These are phyloP conservation scores for Xylaria bambusicola DNA, from an alignment of 495 filamentous ascomycete genomes.

Conservation along the genomic window DNA sequence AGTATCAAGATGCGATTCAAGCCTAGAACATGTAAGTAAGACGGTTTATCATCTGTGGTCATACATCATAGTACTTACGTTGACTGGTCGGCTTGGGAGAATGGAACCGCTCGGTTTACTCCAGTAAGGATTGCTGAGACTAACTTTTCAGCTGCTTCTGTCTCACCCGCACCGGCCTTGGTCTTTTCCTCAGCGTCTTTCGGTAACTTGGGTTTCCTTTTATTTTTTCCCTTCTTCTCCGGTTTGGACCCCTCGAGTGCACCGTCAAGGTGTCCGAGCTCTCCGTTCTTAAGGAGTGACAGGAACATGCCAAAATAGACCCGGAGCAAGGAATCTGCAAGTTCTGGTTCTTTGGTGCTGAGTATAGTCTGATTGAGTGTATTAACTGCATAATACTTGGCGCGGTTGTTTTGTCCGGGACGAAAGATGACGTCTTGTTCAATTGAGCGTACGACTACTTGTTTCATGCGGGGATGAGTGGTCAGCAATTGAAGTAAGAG, in stretches of 20 bases:
- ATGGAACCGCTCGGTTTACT: slow-evolving; percentile 94
- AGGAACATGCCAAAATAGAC: slow-evolving; percentile 92
- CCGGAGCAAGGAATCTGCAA: slow-evolving; percentile 78
- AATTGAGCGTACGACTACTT: slow-evolving; percentile 76
- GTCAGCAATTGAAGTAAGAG: slow-evolving; percentile 86
- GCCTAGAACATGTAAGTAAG: slow-evolving; percentile 41
- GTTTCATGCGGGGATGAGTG: slow-evolving; percentile 90
- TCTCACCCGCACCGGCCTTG: slow-evolving; percentile 18
- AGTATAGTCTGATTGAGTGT: slow-evolving; percentile 95
- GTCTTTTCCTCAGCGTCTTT: slow-evolving; percentile 29
- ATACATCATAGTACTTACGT: slow-evolving; percentile 51
- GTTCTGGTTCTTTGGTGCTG: slow-evolving; percentile 74
- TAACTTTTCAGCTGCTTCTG: slow-evolving; percentile 81
- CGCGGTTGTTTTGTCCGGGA: slow-evolving; percentile 80
- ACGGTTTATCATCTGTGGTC: not conserved
- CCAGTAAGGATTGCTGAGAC: slow-evolving; percentile 88
- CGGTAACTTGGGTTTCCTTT: slow-evolving; percentile 26
- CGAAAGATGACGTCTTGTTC: slow-evolving; percentile 86
- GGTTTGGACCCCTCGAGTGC: slow-evolving; percentile 23
- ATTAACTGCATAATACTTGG: slow-evolving; percentile 94
- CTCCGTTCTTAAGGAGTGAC: slow-evolving; percentile 63
- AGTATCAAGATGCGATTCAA: slow-evolving; percentile 88
- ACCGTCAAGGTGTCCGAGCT: slow-evolving; percentile 33
- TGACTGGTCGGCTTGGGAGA: slow-evolving; percentile 75
- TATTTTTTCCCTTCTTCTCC: slow-evolving; percentile 30